Evolutionary conservation across 2,329 filamentous ascomycete species (phyloP), one percentile per base, ranked within the genome.

Genomic region (Neopestalotiopsis sp.): DNA sequence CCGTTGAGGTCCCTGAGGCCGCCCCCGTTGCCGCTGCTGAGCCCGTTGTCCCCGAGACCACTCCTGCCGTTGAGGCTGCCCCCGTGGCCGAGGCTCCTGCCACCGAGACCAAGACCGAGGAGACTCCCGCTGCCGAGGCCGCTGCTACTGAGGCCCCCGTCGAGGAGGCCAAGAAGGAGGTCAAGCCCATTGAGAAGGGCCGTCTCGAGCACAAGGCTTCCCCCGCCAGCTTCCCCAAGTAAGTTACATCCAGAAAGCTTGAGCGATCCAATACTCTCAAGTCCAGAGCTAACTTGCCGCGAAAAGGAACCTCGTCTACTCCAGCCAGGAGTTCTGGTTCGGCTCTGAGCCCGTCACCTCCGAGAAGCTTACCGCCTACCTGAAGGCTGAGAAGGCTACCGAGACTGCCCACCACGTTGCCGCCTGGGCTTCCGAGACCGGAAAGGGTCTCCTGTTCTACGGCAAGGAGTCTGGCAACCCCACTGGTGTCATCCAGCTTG

Each of bases 311-410:
- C 89, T 98, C 78, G 90, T 94, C 76, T 95, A 94, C 85, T 90
- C 91, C 81, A 98, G 98, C 90, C 94, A 94, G 81, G 94, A 93
- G 85, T 98, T 98, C 86, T 95, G 91, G 89, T 94, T 95, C 83
- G 89, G 90, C 75, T 85, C 89, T 64, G 92, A 94, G 68, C 84
- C 92, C 64, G 82, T 97, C 70, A 89, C 94, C 77, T 83, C 89
- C 75, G 92, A 95, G 83, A 87, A 91, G 79, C 88, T 98, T 68
- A 82, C 87, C 74, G 84, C 87, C 76, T 98, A 95, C 86, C 87
- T 97, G 75, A 94, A 94, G 84, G 91, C 90, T 77, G 94, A 97
- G 89, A 98, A 98, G 91, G 87, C 91, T 68, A 87, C 91, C 67
- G 87, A 88, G 71, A 82, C 91, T 73, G 91, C 92, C 71, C 92